A percentile compares a stretch with the other conserved stretches of the same genome.
Conservation (phyloP, 371 early-diverging fungal genomes). For the Circinella umbellata region DNA sequence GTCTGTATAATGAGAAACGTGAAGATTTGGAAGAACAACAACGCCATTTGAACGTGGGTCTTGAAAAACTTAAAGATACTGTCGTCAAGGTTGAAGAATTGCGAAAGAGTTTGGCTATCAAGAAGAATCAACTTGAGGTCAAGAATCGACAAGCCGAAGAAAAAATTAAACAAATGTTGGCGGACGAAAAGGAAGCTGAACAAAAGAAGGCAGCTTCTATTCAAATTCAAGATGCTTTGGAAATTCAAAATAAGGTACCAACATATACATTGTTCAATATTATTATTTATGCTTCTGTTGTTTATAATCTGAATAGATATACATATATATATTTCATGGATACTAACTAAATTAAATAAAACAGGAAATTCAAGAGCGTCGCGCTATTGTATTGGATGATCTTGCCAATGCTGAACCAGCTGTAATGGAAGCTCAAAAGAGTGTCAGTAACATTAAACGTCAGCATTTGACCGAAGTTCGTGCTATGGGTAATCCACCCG, state of each 20-base stretch:
- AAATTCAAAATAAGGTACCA: slow-evolving; percentile 67
- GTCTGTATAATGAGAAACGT: slow-evolving; percentile 90
- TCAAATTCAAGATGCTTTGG: slow-evolving; percentile 81
- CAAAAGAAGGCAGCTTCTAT: slow-evolving; percentile 86
- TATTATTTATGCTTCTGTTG: too few relatives aligned
- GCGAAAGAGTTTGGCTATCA: slow-evolving; percentile 86
- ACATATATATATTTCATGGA: too few relatives aligned
- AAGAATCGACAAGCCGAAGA: slow-evolving; percentile 94
- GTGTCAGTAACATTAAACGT: slow-evolving; percentile 94
- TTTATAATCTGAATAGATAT: too few relatives aligned
- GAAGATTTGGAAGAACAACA: slow-evolving; percentile 98
- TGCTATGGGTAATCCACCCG: slow-evolving; percentile 97
- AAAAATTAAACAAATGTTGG: slow-evolving; percentile 95
- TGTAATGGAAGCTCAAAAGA: slow-evolving; percentile 93
- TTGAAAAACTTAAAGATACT: slow-evolving; percentile 95
- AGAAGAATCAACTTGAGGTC: slow-evolving; percentile 85
- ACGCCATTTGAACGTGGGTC: slow-evolving; percentile 96
- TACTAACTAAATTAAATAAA: background rate
- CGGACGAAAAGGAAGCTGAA: slow-evolving; percentile 96
- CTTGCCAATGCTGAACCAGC: slow-evolving; percentile 97
- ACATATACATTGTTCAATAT: too few relatives aligned
- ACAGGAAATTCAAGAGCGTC: slow-evolving; percentile 81
- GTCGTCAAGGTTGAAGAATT: slow-evolving; percentile 97
- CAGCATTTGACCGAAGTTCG: slow-evolving; percentile 98
- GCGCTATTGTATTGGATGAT: slow-evolving; percentile 84